Percentiles rank a stretch among this genome's conserved stretches.
Conservation (phyloP, 106 monocot genomes). For the Allium sativum region DNA sequence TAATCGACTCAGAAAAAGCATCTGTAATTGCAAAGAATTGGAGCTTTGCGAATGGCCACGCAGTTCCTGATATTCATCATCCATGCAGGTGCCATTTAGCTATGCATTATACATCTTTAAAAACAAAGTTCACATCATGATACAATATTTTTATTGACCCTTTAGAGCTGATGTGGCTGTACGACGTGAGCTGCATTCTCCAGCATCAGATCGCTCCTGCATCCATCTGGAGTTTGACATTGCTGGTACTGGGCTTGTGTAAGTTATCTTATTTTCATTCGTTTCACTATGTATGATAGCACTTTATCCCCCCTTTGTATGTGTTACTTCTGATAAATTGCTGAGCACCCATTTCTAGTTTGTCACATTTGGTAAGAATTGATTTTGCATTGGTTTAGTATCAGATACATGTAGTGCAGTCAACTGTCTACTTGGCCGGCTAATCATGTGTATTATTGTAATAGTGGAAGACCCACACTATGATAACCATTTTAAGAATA, state of each 20-base stretch:
- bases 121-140: neutral
- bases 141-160: neutral
- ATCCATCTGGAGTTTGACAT: conserved; percentile 95
- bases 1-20: conserved; percentile 23
- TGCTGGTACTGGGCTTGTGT: conserved; percentile 57
- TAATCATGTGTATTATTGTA: no score
- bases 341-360: no score
- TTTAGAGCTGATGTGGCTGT: conserved; percentile 71
- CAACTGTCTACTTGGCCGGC: no score
- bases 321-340: no score
- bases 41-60: conserved; percentile 46
- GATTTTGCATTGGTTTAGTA: no score
- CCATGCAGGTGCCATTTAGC: conserved; percentile 51
- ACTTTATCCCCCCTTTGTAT: no score
- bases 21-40: conserved; percentile 20
- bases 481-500: no score
- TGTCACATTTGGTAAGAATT: no score
- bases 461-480: no score
- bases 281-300: conserved; percentile 27
- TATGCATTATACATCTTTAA: neutral
- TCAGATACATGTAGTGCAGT: no score
- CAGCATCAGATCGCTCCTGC: conserved; percentile 85
- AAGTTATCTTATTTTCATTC: conserved; percentile 13
- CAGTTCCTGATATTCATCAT: conserved; percentile 70
- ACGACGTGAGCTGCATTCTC: conserved; percentile 63